These are phyloP conservation scores for Leishmania tarentolae DNA, from an alignment of 208 protist species.

Conservation along the genomic window DNA sequence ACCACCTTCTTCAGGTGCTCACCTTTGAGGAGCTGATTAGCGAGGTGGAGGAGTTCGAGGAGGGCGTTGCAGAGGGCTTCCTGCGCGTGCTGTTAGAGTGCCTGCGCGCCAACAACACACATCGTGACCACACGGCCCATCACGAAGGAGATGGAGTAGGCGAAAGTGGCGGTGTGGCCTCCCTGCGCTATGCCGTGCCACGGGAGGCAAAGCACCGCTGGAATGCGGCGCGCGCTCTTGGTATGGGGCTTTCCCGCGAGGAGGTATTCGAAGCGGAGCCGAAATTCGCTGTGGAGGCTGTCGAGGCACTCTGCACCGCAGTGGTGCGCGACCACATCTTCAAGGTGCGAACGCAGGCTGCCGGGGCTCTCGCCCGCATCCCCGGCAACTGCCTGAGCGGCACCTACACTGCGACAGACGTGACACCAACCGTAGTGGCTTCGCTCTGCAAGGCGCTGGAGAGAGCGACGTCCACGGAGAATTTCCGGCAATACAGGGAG, in stretches of 20 bases:
- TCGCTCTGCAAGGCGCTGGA: conserved; percentile 66
- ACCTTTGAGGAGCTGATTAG: conserved; percentile 69
- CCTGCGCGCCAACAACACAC: conserved; percentile 27
- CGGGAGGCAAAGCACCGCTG: conserved; percentile 76
- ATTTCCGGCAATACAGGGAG: conserved; percentile 70
- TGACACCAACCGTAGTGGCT: conserved; percentile 49
- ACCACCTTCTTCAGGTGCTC: conserved; percentile 59
- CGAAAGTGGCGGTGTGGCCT: neutral
- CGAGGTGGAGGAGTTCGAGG: conserved; percentile 44
- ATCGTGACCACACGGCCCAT: conserved; percentile 10
- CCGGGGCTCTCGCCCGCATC: conserved; percentile 47
- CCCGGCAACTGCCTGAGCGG: conserved; percentile 30
- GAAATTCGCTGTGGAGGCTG: conserved; percentile 40
- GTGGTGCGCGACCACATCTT: conserved; percentile 71
- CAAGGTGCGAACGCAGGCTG: conserved; percentile 86
- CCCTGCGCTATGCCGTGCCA: conserved; percentile 17
- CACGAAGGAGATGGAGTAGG: neutral
- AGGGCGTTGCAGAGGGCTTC: conserved; percentile 75
- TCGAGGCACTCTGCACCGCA: conserved; percentile 52
- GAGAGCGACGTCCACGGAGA: conserved; percentile 50
- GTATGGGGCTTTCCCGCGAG: conserved; percentile 50
- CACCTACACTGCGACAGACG: conserved; percentile 39
- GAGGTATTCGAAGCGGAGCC: conserved; percentile 78
- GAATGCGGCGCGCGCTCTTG: conserved; percentile 79
- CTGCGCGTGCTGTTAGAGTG: conserved; percentile 58